These are phyloP conservation scores for Yamadazyma spencermartinsiae DNA, from an alignment of 1,139 yeast genomes.

Conservation along the genomic window DNA sequence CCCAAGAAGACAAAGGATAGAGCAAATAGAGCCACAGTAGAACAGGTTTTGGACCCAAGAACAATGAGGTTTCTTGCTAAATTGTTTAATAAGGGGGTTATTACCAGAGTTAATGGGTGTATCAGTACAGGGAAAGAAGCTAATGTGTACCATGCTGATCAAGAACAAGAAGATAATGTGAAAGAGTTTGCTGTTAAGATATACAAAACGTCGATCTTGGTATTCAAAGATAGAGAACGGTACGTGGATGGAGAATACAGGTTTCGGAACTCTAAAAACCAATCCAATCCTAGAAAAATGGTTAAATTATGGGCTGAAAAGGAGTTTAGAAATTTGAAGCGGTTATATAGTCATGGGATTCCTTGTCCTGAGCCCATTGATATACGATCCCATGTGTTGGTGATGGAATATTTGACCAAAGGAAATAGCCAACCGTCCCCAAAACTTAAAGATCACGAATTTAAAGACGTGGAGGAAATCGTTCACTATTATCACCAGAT, in stretches of 20 bases:
- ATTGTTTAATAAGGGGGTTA: constrained; percentile 77
- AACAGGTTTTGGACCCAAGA: constrained; percentile 93
- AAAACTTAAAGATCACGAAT: constrained; percentile 76
- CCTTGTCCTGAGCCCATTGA: constrained; percentile 93
- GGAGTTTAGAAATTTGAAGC: constrained; percentile 87
- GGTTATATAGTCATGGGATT: constrained; percentile 75
- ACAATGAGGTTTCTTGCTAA: constrained; percentile 82
- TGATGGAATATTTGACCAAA: constrained; percentile 85
- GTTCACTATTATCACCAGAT: constrained; percentile 72
- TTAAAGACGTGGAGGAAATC: constrained; percentile 63
- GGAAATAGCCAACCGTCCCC: constrained; percentile 90
- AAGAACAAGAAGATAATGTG: constrained; percentile 46
- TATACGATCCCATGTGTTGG: constrained; percentile 84
- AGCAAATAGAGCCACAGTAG: constrained; percentile 94
- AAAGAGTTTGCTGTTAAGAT: constrained; percentile 86
- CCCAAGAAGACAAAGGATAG: constrained; percentile 70
- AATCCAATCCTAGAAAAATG: constrained; percentile 95
- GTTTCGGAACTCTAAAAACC: constrained; percentile 78
- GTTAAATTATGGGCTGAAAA: constrained; percentile 98
- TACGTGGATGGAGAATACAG: constrained; percentile 96
- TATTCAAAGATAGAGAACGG: constrained; percentile 92
- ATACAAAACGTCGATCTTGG: constrained; percentile 92
- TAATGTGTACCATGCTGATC: constrained; percentile 90
- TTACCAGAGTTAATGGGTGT: constrained; percentile 89
- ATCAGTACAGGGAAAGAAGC: constrained; percentile 98